Percentiles rank a stretch among this genome's conserved stretches.
Conservation (phyloP, 2,329 filamentous ascomycete genomes). For the Aspergillus terreus region DNA sequence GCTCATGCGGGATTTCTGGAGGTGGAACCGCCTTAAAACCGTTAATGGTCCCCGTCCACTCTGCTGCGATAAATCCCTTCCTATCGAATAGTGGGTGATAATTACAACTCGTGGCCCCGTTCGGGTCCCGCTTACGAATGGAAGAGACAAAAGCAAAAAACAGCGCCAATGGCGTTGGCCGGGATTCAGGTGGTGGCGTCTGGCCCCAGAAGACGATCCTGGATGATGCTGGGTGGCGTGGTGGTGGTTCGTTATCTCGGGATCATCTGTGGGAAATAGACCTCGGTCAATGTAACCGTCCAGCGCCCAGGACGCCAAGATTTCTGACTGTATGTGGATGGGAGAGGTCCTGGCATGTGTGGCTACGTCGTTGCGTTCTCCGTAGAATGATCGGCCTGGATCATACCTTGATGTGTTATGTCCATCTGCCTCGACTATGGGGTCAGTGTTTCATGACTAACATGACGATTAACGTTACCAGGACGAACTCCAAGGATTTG, state of each 20-base stretch:
- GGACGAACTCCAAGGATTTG: too few species aligned
- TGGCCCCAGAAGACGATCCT: conserved; percentile 7
- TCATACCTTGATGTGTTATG: background rate
- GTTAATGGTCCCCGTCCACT: background rate
- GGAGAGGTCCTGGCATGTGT: background rate
- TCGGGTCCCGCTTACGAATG: too few species aligned
- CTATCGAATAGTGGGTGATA: background rate
- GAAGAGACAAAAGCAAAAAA: background rate
- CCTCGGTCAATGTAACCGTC: too few species aligned
- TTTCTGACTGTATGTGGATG: background rate
- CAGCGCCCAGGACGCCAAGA: too few species aligned
- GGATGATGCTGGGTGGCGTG: conserved; percentile 5
- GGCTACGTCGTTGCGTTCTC: background rate
- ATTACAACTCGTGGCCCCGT: background rate
- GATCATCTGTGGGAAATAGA: too few species aligned
- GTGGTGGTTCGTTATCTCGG: too few species aligned
- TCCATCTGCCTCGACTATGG: too few species aligned
- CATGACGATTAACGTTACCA: background rate
- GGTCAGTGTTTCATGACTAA: background rate
- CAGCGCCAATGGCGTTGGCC: background rate
- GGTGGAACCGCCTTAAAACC: background rate
- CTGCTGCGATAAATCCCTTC: background rate
- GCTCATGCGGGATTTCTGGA: background rate
- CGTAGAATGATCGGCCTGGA: background rate
- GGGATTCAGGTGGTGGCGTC: conserved; percentile 13